Percentiles rank a stretch among this genome's conserved stretches.
These are phyloP conservation scores for Cladosporium cucumerinum DNA, from an alignment of 2,329 filamentous ascomycete species.

Conservation along the genomic window DNA sequence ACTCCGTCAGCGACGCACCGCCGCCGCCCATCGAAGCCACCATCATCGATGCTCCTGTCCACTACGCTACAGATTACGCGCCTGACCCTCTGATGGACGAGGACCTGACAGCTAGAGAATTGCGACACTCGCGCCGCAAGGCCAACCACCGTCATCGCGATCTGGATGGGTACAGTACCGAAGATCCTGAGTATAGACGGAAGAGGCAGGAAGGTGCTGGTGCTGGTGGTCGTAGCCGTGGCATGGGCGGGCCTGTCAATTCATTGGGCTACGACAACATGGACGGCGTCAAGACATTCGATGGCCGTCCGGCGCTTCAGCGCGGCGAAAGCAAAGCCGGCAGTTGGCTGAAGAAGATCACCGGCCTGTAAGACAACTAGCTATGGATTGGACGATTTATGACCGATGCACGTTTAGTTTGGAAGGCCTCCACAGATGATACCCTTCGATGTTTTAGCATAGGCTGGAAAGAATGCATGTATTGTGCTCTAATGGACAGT, in stretches of 20 bases:
- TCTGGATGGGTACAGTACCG: conserved; percentile 23
- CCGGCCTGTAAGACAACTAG: conserved; percentile 22
- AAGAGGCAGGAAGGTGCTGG: conserved; percentile 26
- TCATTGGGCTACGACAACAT: conserved; percentile 34
- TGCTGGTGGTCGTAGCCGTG: conserved; percentile 36
- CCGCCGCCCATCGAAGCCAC: conserved; percentile 46
- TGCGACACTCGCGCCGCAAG: conserved; percentile 26
- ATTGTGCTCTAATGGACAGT: conserved; percentile 6
- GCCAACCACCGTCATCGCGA: conserved; percentile 18
- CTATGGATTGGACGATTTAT: conserved; percentile 6
- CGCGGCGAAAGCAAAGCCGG: conserved; percentile 37
- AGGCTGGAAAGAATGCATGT: conserved; percentile 1
- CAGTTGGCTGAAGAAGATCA: conserved; percentile 50
- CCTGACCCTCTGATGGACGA: conserved; percentile 27
- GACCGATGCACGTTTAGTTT: neutral
- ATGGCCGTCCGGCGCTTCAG: conserved; percentile 39
- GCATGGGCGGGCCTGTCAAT: conserved; percentile 29
- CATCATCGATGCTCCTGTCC: conserved; percentile 42
- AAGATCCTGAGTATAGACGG: conserved; percentile 25
- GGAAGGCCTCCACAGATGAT: conserved; percentile 15
- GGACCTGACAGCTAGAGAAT: conserved; percentile 31
- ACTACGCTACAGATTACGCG: conserved; percentile 28
- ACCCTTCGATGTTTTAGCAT: conserved; percentile 17
- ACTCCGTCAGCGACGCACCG: conserved; percentile 45
- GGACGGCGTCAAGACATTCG: conserved; percentile 39